Percentiles rank a stretch among this genome's conserved stretches.
Conservation (phyloP, 179 eudicot genomes). For the Carnegiea gigantea region DNA sequence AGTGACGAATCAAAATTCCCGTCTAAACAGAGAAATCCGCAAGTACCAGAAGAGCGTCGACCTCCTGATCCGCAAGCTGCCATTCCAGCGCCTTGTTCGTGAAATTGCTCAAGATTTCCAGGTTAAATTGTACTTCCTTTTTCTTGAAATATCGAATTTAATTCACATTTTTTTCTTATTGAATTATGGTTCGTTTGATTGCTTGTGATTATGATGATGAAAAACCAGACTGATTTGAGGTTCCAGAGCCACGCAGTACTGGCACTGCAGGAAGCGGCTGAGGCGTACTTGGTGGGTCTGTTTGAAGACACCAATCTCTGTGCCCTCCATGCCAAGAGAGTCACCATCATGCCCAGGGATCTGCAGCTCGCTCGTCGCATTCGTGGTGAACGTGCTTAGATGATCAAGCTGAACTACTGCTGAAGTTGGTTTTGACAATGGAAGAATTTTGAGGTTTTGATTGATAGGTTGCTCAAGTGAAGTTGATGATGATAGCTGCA, state of each 20-base stretch:
- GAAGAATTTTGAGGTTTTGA: neutral
- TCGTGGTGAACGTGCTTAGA: slow-evolving; percentile 5
- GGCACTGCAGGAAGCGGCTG: slow-evolving; percentile 2
- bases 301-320: slow-evolving; percentile 6
- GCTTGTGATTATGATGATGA: neutral
- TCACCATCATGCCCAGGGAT: slow-evolving; percentile 7
- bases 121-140: neutral
- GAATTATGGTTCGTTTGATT: neutral
- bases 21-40: neutral
- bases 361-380: slow-evolving; percentile 9
- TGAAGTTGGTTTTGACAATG: neutral
- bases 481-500: too few relatives aligned
- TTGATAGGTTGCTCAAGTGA: too few relatives aligned
- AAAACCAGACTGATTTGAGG: slow-evolving; percentile 5
- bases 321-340: slow-evolving; percentile 10
- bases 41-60: slow-evolving; percentile 8
- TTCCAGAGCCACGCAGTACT: slow-evolving; percentile 2
- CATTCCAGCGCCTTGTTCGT: slow-evolving; percentile 11
- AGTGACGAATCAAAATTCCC: neutral
- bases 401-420: neutral
- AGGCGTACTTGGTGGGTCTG: slow-evolving; percentile 5
- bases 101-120: slow-evolving; percentile 2
- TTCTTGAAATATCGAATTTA: neutral
- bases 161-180: neutral
- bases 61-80: slow-evolving; percentile 1